Evolutionary conservation across 441 rosid genomes (phyloP), one percentile per base, ranked within the genome.

Genomic region (Euphorbia celastroides): DNA sequence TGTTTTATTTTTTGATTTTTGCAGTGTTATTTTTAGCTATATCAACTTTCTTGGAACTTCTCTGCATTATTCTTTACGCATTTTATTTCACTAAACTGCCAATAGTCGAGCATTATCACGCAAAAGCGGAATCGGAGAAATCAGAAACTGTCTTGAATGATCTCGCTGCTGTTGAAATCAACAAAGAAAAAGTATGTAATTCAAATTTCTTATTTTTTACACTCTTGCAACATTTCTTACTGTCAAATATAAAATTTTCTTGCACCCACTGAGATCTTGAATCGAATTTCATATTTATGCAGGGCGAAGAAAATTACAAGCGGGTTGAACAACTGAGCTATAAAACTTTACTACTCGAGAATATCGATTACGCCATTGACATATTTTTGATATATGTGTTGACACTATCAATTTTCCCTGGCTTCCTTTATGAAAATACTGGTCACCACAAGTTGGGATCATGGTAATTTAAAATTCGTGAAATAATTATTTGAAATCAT

Each of bases 391-490:
- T 89, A 68, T 89, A 84, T 30, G 90, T 80, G 51, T 74, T 88
- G 66, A 86, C 98, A 16, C 25, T 92, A 69, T 94, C 99, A 11
- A 89, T 94, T 34, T 88, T 89, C 66, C 97, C 98, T 0, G 99
- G 98, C 2, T 92, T 94, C 79, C 69, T 94, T 44, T 91, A 69
- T 23, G 98, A 94, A 74, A 80, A 89, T 70, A 94, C 97, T 0
- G 96, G 99, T 44, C 25, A 79, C 41, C 99, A 94, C 73, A 55
- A 82, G 41, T 67, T 92, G 59, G 97, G 97, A 0, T 3, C 72
- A 59, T 92, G 97, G 99, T 91, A 72, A 65, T 84, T 57, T 0
- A 20, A 36, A 9, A 19, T 0, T 19, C 44, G 3, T 3, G 17
- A 30, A 30, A 30, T 16, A 9, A 55, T 7, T 5, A 25, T 0